Conservation (phyloP, 257 asterid species). For the Nicotiana benthamiana region DNA sequence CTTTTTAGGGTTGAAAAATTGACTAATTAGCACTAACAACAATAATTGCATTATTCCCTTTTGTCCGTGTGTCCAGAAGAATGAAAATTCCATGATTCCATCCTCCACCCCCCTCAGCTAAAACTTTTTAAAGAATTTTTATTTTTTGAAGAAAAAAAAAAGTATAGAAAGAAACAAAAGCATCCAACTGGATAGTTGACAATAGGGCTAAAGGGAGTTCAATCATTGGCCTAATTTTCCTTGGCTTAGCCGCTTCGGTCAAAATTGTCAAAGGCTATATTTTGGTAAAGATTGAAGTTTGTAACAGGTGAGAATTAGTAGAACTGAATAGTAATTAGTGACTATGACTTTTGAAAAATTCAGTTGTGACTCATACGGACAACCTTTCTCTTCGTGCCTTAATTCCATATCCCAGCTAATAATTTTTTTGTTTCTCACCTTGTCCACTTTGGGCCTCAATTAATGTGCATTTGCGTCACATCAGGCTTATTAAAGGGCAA, state of each 20-base stretch:
- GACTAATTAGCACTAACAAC: not conserved
- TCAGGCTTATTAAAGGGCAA: too few relatives aligned
- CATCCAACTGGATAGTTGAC: slow-evolving; percentile 2
- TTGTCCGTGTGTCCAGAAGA: not conserved
- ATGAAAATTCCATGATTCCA: not conserved
- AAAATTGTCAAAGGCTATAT: not conserved
- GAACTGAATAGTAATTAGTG: not conserved
- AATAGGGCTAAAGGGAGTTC: not conserved
- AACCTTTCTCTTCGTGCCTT: too few relatives aligned
- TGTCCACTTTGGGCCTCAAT: too few relatives aligned
- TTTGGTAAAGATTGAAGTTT: not conserved
- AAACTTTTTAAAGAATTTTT: not conserved
- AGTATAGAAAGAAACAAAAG: not conserved
- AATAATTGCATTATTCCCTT: not conserved
- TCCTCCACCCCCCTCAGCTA: too few relatives aligned
- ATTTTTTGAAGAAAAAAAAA: not conserved
- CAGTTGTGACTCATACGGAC: not conserved
- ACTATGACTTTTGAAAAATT: not conserved
- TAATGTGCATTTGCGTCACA: too few relatives aligned
- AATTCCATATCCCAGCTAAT: too few relatives aligned
- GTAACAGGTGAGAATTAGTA: not conserved
- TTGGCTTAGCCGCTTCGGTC: not conserved
- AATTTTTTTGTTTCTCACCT: too few relatives aligned
- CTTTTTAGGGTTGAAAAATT: not conserved
- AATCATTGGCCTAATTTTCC: not conserved